phyloP scores from a whole-genome alignment of 345 rosid genomes.

The Citrus unshiu region DNA sequence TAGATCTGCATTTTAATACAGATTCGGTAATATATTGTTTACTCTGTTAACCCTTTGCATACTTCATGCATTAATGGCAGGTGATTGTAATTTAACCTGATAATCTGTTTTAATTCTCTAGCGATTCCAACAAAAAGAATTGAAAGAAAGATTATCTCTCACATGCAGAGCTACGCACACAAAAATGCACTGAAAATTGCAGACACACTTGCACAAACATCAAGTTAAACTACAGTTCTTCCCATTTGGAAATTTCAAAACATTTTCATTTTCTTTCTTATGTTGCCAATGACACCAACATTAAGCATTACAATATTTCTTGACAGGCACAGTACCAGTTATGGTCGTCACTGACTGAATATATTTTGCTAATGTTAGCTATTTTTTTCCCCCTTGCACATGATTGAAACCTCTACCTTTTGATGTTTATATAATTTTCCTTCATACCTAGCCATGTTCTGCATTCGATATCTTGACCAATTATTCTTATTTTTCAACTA shows the following conservation, averaged over 20 bases:
- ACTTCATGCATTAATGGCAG: neutral
- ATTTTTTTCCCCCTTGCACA: neutral
- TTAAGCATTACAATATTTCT: neutral
- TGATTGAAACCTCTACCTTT: neutral
- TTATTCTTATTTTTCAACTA: slow-evolving; percentile 10
- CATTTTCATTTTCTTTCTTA: neutral
- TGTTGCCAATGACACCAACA: neutral
- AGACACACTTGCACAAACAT: neutral
- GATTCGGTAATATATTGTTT: neutral
- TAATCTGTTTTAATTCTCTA: neutral
- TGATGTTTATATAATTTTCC: neutral
- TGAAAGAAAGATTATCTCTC: neutral
- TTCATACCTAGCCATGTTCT: neutral
- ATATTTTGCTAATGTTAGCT: neutral
- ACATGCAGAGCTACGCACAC: neutral
- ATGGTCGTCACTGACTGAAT: neutral
- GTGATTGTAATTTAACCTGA: neutral
- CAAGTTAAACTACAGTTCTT: neutral
- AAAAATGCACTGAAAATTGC: neutral
- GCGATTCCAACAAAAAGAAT: neutral
- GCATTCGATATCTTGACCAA: slow-evolving; percentile 2
- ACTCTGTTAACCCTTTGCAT: neutral
- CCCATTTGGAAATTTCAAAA: neutral
- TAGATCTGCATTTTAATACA: neutral
- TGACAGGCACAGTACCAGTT: neutral